Evolutionary conservation across 2,329 filamentous ascomycete species (phyloP), one percentile per base, ranked within the genome.

Genomic region (Neofusicoccum ribis): DNA sequence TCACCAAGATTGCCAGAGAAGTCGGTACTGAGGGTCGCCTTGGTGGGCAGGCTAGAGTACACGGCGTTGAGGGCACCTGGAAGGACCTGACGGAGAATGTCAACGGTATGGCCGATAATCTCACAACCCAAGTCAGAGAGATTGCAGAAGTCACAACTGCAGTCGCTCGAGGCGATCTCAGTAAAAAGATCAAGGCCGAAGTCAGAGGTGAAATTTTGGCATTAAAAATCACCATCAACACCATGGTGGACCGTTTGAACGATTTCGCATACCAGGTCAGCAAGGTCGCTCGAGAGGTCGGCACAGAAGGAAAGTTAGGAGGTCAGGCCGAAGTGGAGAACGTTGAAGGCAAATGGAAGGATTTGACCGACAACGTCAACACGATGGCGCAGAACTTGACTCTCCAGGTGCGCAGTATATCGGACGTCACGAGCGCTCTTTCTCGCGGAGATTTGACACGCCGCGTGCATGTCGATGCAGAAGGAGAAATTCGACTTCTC

Each of bases 381-480:
- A 88, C 85, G 65, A 88, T 88, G 86, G 86, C 86, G 50, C 84
- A 86, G 70, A 89, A 89, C 73, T 75, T 89, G 71, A 89, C 86
- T 6, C 75, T 79, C 56, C 83, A 92, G 80, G 93, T 97, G 71
- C 88, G 93, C 77, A 92, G 91, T 81, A 97, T 97, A 66, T 97
- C 93, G 1, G 91, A 93, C 65, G 93, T 97, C 73, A 97, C 93
- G 1, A 93, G 97, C 78, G 93, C 93, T 69, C 97, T 97, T 78
- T 93, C 93, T 69, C 93, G 95, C 75, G 94, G 94, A 74, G 92
- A 97, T 79, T 92, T 98, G 87, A 96, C 91, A 78, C 91, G 93
- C 78, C 95, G 95, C 81, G 97, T 98, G 72, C 91, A 96, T 69
- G 94, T 98, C 7, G 91, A 96, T 72, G 94, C 94, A 63, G 93